phyloP scores from a whole-genome alignment of 805 yeast genomes.

The Torulaspora maleeae region DNA sequence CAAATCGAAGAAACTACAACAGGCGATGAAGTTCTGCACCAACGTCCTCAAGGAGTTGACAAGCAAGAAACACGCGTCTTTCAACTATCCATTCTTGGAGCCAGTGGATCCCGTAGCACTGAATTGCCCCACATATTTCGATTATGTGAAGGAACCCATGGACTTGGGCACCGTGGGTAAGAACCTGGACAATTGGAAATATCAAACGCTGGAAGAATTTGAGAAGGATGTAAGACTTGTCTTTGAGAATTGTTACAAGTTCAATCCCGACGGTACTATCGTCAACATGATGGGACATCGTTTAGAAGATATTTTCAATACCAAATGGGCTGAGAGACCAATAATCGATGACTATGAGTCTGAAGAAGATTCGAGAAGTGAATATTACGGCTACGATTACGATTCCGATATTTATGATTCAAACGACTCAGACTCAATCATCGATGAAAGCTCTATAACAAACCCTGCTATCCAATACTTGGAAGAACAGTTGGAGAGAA shows the following conservation, averaged over 20 bases:
- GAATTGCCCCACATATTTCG: conserved; percentile 85
- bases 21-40: conserved; percentile 82
- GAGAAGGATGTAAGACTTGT: conserved; percentile 78
- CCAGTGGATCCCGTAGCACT: conserved; percentile 96
- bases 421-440: conserved; percentile 54
- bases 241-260: conserved; percentile 81
- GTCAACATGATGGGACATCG: conserved; percentile 94
- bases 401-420: conserved; percentile 29
- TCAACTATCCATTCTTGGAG: conserved; percentile 82
- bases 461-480: conserved; percentile 87
- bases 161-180: conserved; percentile 81
- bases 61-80: conserved; percentile 76
- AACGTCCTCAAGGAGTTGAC: conserved; percentile 75
- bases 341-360: conserved; percentile 52
- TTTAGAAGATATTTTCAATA: conserved; percentile 78
- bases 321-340: conserved; percentile 85
- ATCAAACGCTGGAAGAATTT: conserved; percentile 83
- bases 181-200: conserved; percentile 79
- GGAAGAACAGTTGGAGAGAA: conserved; percentile 78
- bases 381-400: conserved; percentile 36
- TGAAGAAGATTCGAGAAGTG: conserved; percentile 42
- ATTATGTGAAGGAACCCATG: conserved; percentile 89
- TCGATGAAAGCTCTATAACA: conserved; percentile 59
- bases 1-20: conserved; percentile 82
- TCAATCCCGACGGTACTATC: conserved; percentile 96